A percentile compares a stretch with the other conserved stretches of the same genome.
Evolutionary conservation across 106 monocot species (phyloP).

Genomic region (Dioscorea dumetorum): DNA sequence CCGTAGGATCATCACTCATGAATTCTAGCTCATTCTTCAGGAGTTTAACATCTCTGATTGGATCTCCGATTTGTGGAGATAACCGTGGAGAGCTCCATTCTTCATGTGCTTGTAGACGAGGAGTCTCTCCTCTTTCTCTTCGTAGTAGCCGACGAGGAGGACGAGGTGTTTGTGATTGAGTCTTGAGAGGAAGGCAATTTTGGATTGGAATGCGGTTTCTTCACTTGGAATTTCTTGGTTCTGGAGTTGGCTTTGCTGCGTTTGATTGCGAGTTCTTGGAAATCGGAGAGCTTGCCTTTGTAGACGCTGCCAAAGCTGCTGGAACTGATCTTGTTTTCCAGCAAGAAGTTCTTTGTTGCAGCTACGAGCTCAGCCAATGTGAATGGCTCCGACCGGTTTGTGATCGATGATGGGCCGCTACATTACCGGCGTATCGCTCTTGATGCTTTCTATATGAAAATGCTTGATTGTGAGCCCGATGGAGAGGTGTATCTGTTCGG

Average conservation of each 20-base stretch:
- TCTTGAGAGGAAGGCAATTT: slow-evolving; percentile 73
- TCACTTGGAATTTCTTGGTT: slow-evolving; percentile 36
- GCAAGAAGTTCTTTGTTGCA: slow-evolving; percentile 59
- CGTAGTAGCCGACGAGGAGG: slow-evolving; percentile 64
- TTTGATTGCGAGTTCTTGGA: slow-evolving; percentile 83
- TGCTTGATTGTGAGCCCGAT: slow-evolving; percentile 29
- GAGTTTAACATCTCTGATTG: slow-evolving; percentile 11
- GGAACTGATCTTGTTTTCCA: slow-evolving; percentile 47
- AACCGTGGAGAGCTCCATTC: slow-evolving; percentile 57
- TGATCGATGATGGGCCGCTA: slow-evolving; percentile 67
- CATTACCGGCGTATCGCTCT: slow-evolving; percentile 56
- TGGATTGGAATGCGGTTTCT: slow-evolving; percentile 74
- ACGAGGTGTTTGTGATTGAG: slow-evolving; percentile 94
- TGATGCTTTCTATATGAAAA: slow-evolving; percentile 44
- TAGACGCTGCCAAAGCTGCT: slow-evolving; percentile 88
- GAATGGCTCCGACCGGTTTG: slow-evolving; percentile 55
- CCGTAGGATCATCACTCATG: too few relatives aligned
- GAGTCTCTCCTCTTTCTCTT: slow-evolving; percentile 60
- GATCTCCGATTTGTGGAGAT: slow-evolving; percentile 23
- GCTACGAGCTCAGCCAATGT: slow-evolving; percentile 40
- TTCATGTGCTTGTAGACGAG: slow-evolving; percentile 88
- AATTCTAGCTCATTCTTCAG: slow-evolving; percentile 50
- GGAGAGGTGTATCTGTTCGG: slow-evolving; percentile 27
- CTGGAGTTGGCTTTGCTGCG: slow-evolving; percentile 31
- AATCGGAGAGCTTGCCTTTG: slow-evolving; percentile 57